Evolutionary conservation across 2,329 filamentous ascomycete genomes (phyloP), one percentile per base, ranked within the genome.

Genomic region (Aureobasidium sp.): DNA sequence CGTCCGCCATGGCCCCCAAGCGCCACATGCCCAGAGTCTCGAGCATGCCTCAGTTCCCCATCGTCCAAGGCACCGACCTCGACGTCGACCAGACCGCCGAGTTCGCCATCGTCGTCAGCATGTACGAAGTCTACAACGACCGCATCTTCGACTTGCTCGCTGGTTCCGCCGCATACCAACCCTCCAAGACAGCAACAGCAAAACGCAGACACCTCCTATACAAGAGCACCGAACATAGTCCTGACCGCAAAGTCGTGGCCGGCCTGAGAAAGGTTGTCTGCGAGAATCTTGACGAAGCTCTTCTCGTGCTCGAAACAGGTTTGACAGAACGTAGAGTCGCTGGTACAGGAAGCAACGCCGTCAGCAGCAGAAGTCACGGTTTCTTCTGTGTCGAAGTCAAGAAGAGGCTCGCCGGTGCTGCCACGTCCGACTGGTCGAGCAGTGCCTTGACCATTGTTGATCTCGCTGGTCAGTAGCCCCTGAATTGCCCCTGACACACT

Each of bases 81-180:
- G 80, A 85, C 0, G 79, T 85, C 52, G 88, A 92, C 65, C 79
- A 81, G 0, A 82, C 83, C 22, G 84, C 87, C 61, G 90, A 96
- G 68, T 97, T 97, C 68, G 88, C 89, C 5, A 86, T 99, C 60
- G 79, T 99, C 12, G 82, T 99, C 25, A 96, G 91, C 60, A 99
- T 99, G 92, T 97, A 97, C 75, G 94, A 99, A 74, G 93, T 99
- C 1, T 97, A 99, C 78, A 99, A 99, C 71, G 93, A 99, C 76
- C 87, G 92, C 39, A 97, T 99, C 67, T 97, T 95, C 73, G 94
- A 99, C 70, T 84, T 99, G 0, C 80, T 99, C 1, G 89, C 88
- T 0, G 79, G 81, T 0, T 82, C 84, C 2, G 75, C 80, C 25
- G 82, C 82, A 65, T 80, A 80, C 0, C 82, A 82, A 39, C 80